Evolutionary conservation across 1,139 yeast species (phyloP).

Genomic region (Eremothecium gossypii): DNA sequence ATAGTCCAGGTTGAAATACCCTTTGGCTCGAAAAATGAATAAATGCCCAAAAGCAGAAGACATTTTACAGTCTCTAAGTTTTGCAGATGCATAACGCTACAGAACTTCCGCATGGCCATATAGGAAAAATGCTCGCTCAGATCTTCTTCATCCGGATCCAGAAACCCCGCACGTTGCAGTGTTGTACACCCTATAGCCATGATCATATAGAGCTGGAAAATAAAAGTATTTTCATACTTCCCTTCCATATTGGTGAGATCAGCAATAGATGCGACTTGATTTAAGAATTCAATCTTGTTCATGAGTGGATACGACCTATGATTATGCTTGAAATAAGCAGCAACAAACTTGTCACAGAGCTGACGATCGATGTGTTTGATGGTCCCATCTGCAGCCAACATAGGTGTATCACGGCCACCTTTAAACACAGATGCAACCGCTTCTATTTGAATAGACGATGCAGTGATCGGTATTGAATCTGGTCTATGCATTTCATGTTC

Average conservation of each 20-base stretch:
- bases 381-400: constrained; percentile 17
- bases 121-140: constrained; percentile 31
- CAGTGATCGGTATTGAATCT: constrained; percentile 23
- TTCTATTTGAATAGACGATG: constrained; percentile 24
- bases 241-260: constrained; percentile 26
- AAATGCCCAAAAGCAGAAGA: constrained; percentile 36
- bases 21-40: constrained; percentile 38
- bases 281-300: constrained; percentile 33
- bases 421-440: constrained; percentile 23
- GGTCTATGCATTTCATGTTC: constrained; percentile 14
- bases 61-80: constrained; percentile 34
- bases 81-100: constrained; percentile 32
- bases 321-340: constrained; percentile 38
- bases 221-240: constrained; percentile 20
- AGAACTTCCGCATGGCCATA: constrained; percentile 32
- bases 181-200: constrained; percentile 43
- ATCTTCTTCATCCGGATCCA: constrained; percentile 27
- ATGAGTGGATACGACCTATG: constrained; percentile 38
- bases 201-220: constrained; percentile 40
- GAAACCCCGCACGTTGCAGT: constrained; percentile 34
- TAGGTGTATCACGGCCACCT: constrained; percentile 21
- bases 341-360: constrained; percentile 28
- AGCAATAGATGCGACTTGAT: constrained; percentile 28
- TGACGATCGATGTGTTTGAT: constrained; percentile 20
- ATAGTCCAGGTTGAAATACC: constrained; percentile 42